Conservation (phyloP, 23 red algal species). For the Chondrus crispus region DNA sequence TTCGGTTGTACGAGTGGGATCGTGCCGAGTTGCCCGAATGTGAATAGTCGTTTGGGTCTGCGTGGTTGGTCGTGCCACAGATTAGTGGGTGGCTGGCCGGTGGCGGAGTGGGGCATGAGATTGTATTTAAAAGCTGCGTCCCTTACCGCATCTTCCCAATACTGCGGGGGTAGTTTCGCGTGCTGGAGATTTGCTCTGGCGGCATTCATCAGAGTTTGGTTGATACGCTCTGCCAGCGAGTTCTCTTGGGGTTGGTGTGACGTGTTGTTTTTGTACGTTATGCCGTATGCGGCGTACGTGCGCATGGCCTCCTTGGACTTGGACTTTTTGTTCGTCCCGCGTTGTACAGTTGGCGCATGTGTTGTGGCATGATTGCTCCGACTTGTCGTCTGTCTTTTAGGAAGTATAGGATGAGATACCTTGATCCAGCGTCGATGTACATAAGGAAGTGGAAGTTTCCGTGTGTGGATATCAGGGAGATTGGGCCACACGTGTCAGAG, state of each 20-base stretch:
- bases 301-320: background rate
- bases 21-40: background rate
- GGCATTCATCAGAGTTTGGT: background rate
- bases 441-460: background rate
- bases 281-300: background rate
- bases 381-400: background rate
- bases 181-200: background rate
- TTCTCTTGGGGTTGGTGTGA: background rate
- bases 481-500: background rate
- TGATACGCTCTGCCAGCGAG: background rate
- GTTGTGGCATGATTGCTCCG: background rate
- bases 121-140: background rate
- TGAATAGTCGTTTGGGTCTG: background rate
- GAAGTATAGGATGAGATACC: background rate
- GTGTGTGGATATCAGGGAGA: background rate
- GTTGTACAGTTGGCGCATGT: background rate
- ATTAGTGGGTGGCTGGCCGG: background rate
- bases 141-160: background rate
- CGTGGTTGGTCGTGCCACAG: background rate
- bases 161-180: background rate
- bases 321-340: background rate
- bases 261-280: background rate
- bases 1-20: background rate
- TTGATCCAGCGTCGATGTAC: background rate
- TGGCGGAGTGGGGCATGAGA: background rate